These are phyloP conservation scores for Termitomyces eurrhizus DNA, from an alignment of 768 basidiomycete genomes.

Conservation along the genomic window DNA sequence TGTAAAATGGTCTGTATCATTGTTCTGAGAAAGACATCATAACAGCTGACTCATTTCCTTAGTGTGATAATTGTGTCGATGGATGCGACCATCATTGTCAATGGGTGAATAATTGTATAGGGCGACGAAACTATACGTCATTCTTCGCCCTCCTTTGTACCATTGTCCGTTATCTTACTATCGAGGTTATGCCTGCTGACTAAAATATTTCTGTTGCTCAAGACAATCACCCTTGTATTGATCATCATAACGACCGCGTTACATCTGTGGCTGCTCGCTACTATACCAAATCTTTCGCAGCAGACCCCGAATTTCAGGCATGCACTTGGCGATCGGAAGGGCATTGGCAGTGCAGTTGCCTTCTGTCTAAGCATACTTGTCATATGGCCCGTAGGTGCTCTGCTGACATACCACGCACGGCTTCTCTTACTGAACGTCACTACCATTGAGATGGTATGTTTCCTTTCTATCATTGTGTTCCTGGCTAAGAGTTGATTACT, in stretches of 20 bases:
- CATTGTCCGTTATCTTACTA: constrained; percentile 48
- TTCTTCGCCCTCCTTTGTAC: constrained; percentile 84
- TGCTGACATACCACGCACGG: constrained; percentile 84
- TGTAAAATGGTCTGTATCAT: constrained; percentile 78
- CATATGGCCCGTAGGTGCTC: constrained; percentile 78
- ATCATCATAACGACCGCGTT: constrained; percentile 81
- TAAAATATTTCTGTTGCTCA: not conserved
- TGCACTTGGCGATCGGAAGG: constrained; percentile 37
- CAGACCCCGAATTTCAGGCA: constrained; percentile 35
- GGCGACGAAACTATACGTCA: constrained; percentile 90
- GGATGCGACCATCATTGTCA: constrained; percentile 91
- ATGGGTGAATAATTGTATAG: constrained; percentile 95
- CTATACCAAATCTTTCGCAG: constrained; percentile 28
- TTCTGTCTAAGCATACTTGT: constrained; percentile 70
- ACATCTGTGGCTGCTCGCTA: constrained; percentile 70
- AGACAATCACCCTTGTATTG: constrained; percentile 74
- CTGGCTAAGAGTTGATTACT: not conserved
- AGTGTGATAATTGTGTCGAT: constrained; percentile 98
- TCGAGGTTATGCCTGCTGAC: constrained; percentile 1
- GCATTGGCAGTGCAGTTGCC: constrained; percentile 76
- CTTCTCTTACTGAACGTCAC: constrained; percentile 84
- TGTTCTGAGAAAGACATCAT: not conserved
- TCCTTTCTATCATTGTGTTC: not conserved
- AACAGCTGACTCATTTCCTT: not conserved
- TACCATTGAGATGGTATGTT: constrained; percentile 89